A percentile compares a stretch with the other conserved stretches of the same genome.
Conservation (phyloP, 306 rosid species). For the Herpetospermum pedunculosum region DNA sequence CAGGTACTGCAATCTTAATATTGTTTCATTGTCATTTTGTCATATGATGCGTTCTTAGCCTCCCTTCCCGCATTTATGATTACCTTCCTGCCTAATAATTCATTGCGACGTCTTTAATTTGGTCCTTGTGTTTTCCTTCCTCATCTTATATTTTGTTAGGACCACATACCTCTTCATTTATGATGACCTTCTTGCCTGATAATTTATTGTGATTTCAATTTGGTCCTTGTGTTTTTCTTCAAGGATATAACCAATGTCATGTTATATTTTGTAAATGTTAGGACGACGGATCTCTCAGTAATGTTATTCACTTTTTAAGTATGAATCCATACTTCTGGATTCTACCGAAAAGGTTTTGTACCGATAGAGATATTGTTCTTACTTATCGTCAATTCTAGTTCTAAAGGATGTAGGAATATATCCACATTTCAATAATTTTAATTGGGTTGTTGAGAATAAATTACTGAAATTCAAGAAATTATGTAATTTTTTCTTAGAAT, state of each 20-base stretch:
- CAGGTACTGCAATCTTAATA: slow-evolving; percentile 34
- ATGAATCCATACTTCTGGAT: background rate
- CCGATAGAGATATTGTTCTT: background rate
- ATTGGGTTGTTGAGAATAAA: slow-evolving; percentile 2
- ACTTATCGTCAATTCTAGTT: background rate
- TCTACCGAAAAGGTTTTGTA: background rate
- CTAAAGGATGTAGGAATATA: background rate
- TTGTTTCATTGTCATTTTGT: background rate
- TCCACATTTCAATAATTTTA: background rate
- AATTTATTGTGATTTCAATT: background rate
- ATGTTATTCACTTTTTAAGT: background rate
- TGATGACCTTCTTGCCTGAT: background rate
- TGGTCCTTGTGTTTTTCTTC: background rate
- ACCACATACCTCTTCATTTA: background rate
- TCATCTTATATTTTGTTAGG: background rate
- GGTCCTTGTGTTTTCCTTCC: background rate
- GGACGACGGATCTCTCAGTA: too few relatives aligned
- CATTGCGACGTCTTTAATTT: background rate
- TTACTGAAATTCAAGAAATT: slow-evolving; percentile 8
- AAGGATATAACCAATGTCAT: background rate
- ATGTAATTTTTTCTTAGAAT: slow-evolving; percentile 39
- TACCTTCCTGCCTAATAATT: background rate
- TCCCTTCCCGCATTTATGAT: background rate
- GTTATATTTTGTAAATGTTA: background rate
- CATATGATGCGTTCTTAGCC: background rate